These are phyloP conservation scores for Apiospora phragmitis DNA, from an alignment of 2,329 filamentous ascomycete genomes.

Conservation along the genomic window DNA sequence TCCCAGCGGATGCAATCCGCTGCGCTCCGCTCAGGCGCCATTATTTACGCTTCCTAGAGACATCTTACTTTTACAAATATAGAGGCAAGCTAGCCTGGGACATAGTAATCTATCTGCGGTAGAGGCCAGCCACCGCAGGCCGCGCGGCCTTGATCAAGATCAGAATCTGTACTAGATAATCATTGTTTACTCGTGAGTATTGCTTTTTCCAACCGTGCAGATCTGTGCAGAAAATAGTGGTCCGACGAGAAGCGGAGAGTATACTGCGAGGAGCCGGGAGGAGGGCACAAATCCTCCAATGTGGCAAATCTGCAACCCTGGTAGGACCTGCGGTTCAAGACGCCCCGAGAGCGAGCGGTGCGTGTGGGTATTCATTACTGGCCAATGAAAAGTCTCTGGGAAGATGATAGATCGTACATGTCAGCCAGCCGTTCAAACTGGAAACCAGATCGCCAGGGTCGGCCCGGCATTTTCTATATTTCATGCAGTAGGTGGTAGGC, in stretches of 20 bases:
- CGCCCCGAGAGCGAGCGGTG: not conserved
- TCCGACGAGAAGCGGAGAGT: not conserved
- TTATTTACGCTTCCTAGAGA: not conserved
- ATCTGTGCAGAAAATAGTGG: not conserved
- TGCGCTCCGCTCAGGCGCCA: not conserved
- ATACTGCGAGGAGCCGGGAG: too few species aligned
- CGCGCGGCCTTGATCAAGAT: not conserved
- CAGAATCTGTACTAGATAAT: not conserved
- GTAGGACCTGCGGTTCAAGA: not conserved
- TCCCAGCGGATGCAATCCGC: not conserved
- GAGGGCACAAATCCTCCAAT: not conserved
- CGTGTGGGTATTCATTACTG: not conserved
- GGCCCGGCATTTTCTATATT: not conserved
- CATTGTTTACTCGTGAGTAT: not conserved
- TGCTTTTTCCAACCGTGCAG: not conserved
- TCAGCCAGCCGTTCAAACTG: not conserved
- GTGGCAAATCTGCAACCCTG: not conserved
- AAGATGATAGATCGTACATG: slow-evolving; percentile 2
- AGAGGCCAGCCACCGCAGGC: not conserved
- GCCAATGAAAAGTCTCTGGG: not conserved
- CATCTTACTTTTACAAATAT: not conserved
- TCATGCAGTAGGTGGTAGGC: not conserved
- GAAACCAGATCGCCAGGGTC: not conserved
- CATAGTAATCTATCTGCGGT: not conserved
- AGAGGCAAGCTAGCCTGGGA: not conserved